Percentiles rank a stretch among this genome's conserved stretches.
These are phyloP conservation scores for Aspergillus baeticus DNA, from an alignment of 495 filamentous ascomycete species.

Conservation along the genomic window DNA sequence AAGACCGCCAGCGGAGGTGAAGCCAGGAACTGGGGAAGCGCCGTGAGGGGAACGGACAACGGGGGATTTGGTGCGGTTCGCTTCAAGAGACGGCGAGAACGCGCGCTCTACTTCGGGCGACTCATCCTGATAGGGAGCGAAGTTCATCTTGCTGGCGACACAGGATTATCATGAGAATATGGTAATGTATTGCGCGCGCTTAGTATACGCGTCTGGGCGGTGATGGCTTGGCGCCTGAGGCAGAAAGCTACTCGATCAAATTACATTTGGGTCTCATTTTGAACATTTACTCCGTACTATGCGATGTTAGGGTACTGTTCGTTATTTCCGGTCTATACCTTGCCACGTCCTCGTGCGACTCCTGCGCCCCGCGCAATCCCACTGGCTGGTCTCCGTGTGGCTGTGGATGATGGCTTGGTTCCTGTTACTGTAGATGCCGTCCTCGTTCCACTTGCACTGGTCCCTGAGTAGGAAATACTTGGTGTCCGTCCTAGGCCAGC, in stretches of 20 bases:
- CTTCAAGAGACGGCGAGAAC: conserved; percentile 62
- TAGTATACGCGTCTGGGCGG: conserved; percentile 21
- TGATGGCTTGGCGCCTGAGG: conserved; percentile 20
- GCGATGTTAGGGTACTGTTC: not conserved
- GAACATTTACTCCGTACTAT: not conserved
- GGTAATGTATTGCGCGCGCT: not conserved
- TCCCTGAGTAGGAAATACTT: conserved; percentile 31
- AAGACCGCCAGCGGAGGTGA: conserved; percentile 34
- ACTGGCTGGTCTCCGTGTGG: conserved; percentile 47
- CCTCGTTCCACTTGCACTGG: conserved; percentile 28
- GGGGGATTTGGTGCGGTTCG: conserved; percentile 50
- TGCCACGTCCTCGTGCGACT: conserved; percentile 41
- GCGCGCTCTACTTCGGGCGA: conserved; percentile 74
- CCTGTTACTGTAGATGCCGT: conserved; percentile 19
- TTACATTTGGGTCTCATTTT: conserved; percentile 33
- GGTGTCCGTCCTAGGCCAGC: conserved; percentile 48
- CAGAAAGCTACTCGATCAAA: conserved; percentile 5
- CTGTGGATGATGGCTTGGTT: conserved; percentile 30
- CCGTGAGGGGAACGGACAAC: conserved; percentile 36
- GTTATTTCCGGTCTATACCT: conserved; percentile 13
- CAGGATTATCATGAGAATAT: conserved; percentile 5
- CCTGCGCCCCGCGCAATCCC: conserved; percentile 50
- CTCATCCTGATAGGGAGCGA: conserved; percentile 92
- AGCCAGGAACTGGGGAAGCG: conserved; percentile 27
- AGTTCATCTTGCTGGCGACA: conserved; percentile 63